These are phyloP conservation scores for Phellopilus nigrolimitatus DNA, from an alignment of 1,284 basidiomycete species.

Conservation along the genomic window DNA sequence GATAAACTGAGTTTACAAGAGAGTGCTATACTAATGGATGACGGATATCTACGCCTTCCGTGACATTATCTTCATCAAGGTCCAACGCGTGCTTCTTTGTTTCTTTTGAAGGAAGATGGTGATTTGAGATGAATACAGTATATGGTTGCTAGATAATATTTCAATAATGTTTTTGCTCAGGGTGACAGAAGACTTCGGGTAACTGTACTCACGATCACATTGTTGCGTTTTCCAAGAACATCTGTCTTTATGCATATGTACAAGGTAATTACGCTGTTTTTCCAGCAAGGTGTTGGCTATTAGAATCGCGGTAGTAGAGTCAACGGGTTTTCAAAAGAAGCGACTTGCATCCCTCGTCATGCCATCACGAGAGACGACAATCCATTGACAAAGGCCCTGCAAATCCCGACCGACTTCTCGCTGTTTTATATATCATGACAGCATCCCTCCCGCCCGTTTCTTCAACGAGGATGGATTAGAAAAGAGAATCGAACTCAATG, in stretches of 20 bases:
- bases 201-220: conserved; percentile 57
- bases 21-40: conserved; percentile 60
- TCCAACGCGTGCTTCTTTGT: conserved; percentile 50
- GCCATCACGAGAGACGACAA: conserved; percentile 57
- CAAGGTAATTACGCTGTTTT: conserved; percentile 59
- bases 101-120: conserved; percentile 53
- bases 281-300: conserved; percentile 63
- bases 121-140: conserved; percentile 70
- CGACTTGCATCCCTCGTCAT: conserved; percentile 71
- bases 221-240: conserved; percentile 78
- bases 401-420: conserved; percentile 71
- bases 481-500: too few species aligned
- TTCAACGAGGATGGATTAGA: too few species aligned
- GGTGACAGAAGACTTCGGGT: background rate
- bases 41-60: conserved; percentile 53
- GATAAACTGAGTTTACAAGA: conserved; percentile 11
- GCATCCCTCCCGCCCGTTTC: too few species aligned
- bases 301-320: too few species aligned
- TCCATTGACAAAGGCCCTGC: conserved; percentile 60
- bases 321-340: too few species aligned
- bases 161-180: background rate
- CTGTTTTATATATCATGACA: conserved; percentile 70
- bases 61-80: conserved; percentile 39
- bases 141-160: conserved; percentile 48
- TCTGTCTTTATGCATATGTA: conserved; percentile 68